Conservation (phyloP, 1,284 basidiomycete genomes). For the Ganoderma lucidum region DNA sequence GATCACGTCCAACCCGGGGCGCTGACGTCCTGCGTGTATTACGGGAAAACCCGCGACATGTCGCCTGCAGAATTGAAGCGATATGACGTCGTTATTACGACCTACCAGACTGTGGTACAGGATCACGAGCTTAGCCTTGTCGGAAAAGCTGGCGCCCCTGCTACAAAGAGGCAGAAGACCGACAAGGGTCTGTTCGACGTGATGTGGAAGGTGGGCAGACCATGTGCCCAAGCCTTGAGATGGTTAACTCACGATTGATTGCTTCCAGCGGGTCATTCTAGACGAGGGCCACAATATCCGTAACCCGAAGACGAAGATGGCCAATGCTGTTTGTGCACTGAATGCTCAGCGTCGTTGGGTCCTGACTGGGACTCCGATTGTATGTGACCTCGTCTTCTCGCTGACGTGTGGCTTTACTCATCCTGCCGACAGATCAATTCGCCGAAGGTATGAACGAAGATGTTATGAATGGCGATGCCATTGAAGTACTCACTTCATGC, state of each 20-base stretch:
- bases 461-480: neutral
- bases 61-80: slow-evolving; percentile 65
- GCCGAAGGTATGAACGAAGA: slow-evolving; percentile 57
- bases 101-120: slow-evolving; percentile 79
- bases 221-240: no score
- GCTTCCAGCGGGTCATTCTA: slow-evolving; percentile 72
- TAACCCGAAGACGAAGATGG: slow-evolving; percentile 87
- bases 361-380: slow-evolving; percentile 88
- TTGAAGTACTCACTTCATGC: slow-evolving; percentile 4
- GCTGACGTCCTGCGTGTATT: slow-evolving; percentile 72
- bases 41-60: slow-evolving; percentile 72
- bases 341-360: slow-evolving; percentile 83
- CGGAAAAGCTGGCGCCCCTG: slow-evolving; percentile 38
- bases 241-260: neutral
- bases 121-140: slow-evolving; percentile 50
- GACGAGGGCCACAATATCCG: slow-evolving; percentile 91
- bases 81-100: slow-evolving; percentile 89
- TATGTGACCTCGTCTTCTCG: slow-evolving; percentile 46
- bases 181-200: slow-evolving; percentile 69
- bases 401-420: no score
- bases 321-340: slow-evolving; percentile 73
- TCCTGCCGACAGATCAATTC: slow-evolving; percentile 73
- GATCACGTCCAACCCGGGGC: slow-evolving; percentile 74
- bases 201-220: slow-evolving; percentile 74
- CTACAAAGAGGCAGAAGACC: slow-evolving; percentile 65